Percentiles rank a stretch among this genome's conserved stretches.
phyloP scores from a whole-genome alignment of 2,329 filamentous ascomycete species.

The Myriosclerotinia curreyana region DNA sequence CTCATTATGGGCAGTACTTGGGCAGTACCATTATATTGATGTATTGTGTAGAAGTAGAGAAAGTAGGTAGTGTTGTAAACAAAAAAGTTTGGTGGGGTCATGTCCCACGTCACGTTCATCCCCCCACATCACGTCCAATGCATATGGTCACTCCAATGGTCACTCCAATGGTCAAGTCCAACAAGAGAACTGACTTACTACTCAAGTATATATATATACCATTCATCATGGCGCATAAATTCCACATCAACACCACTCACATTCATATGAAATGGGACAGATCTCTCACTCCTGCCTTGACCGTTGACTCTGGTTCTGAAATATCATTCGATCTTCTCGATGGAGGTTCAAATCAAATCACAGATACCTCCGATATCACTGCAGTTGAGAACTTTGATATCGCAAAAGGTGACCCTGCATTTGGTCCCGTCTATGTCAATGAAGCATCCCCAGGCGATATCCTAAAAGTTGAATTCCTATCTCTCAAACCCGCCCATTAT shows the following conservation, averaged over 20 bases:
- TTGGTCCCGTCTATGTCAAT: conserved; percentile 50
- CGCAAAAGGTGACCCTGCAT: conserved; percentile 45
- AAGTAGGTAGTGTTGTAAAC: neutral
- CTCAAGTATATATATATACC: no score
- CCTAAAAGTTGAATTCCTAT: conserved; percentile 50
- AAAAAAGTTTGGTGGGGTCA: conserved; percentile 14
- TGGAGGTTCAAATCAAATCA: conserved; percentile 51
- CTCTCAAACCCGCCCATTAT: conserved; percentile 46
- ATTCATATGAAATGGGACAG: conserved; percentile 50
- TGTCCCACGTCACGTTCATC: neutral
- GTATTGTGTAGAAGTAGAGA: no score
- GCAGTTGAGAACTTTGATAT: conserved; percentile 43
- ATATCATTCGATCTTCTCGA: conserved; percentile 51
- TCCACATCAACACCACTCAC: conserved; percentile 29
- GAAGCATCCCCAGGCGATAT: conserved; percentile 51
- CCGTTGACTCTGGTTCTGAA: conserved; percentile 47
- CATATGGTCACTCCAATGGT: no score
- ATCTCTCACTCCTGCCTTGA: conserved; percentile 45
- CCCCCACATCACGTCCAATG: no score
- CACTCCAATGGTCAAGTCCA: no score
- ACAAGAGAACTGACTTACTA: no score
- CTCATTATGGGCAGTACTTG: neutral
- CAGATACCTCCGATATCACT: conserved; percentile 43
- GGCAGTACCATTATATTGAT: neutral
- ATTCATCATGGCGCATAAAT: conserved; percentile 26